phyloP scores from a whole-genome alignment of 2,329 filamentous ascomycete genomes.

The Curvularia eragrostidis region DNA sequence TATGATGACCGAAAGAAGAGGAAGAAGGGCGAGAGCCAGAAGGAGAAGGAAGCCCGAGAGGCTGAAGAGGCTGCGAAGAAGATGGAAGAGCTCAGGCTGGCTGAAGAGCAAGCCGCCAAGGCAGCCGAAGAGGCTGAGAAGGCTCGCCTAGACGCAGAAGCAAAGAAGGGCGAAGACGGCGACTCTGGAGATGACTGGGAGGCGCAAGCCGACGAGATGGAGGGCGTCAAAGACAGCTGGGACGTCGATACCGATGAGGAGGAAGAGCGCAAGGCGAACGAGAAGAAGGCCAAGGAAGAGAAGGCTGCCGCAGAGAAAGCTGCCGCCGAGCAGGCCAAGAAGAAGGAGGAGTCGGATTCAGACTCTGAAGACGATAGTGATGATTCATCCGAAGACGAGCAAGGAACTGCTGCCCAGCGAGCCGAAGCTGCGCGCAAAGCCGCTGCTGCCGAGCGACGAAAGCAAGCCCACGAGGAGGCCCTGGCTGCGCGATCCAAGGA shows the following conservation, averaged over 20 bases:
- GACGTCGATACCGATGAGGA: constrained; percentile 84
- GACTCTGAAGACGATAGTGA: constrained; percentile 56
- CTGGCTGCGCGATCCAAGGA: constrained; percentile 90
- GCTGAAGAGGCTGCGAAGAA: constrained; percentile 65
- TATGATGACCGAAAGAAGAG: constrained; percentile 81
- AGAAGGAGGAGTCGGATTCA: constrained; percentile 39
- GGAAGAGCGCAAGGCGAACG: constrained; percentile 53
- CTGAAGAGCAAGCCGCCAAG: constrained; percentile 74
- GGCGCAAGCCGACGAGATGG: constrained; percentile 73
- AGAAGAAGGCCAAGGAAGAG: constrained; percentile 32
- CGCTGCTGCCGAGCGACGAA: constrained; percentile 85
- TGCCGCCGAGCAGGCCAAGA: constrained; percentile 30
- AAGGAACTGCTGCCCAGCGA: constrained; percentile 72
- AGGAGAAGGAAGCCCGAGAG: constrained; percentile 53
- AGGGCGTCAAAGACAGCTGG: constrained; percentile 92
- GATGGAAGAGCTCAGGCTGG: constrained; percentile 59
- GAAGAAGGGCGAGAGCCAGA: constrained; percentile 65
- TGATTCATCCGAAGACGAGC: constrained; percentile 73
- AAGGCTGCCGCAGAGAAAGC: constrained; percentile 41
- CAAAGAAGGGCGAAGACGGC: constrained; percentile 68
- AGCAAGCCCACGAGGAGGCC: constrained; percentile 89
- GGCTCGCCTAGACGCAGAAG: constrained; percentile 60
- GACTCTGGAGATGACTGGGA: constrained; percentile 85
- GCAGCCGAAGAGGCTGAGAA: constrained; percentile 77
- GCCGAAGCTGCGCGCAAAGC: constrained; percentile 81